Evolutionary conservation across 345 rosid species (phyloP).

Genomic region (Kandelia obovata): DNA sequence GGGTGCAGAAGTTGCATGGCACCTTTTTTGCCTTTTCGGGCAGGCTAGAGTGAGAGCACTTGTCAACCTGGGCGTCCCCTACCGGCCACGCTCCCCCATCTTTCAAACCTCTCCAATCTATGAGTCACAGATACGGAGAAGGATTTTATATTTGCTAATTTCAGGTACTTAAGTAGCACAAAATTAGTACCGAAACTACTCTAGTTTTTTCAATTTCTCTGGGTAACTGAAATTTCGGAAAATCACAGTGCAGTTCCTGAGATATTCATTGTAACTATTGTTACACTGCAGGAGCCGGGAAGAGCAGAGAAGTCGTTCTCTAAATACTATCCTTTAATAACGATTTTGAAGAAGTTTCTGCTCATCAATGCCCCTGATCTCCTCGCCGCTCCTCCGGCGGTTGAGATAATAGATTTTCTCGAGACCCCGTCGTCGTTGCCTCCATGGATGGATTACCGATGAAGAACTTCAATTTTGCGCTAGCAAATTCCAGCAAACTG

Average conservation of each 20-base stretch:
- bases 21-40: slow-evolving; percentile 31
- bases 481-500: slow-evolving; percentile 18
- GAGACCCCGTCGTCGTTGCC: slow-evolving; percentile 22
- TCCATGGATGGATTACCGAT: slow-evolving; percentile 24
- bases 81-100: slow-evolving; percentile 8
- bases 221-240: too few relatives aligned
- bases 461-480: slow-evolving; percentile 34
- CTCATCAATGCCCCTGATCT: slow-evolving; percentile 24
- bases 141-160: slow-evolving; percentile 27
- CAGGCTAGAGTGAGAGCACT: slow-evolving; percentile 35
- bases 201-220: too few relatives aligned
- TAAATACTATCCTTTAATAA: slow-evolving; percentile 22
- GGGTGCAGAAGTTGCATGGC: slow-evolving; percentile 25
- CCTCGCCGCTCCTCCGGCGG: slow-evolving; percentile 25
- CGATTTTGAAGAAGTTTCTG: slow-evolving; percentile 33
- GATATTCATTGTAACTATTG: too few relatives aligned
- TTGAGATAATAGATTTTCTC: slow-evolving; percentile 33
- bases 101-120: slow-evolving; percentile 9
- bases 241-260: not conserved
- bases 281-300: slow-evolving; percentile 22
- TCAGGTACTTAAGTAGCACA: slow-evolving; percentile 23
- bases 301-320: slow-evolving; percentile 32
- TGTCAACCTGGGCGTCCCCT: not conserved
- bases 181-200: slow-evolving; percentile 8
- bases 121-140: slow-evolving; percentile 14